Evolutionary conservation across 306 rosid genomes (phyloP).

Genomic region (Pueraria montana): DNA sequence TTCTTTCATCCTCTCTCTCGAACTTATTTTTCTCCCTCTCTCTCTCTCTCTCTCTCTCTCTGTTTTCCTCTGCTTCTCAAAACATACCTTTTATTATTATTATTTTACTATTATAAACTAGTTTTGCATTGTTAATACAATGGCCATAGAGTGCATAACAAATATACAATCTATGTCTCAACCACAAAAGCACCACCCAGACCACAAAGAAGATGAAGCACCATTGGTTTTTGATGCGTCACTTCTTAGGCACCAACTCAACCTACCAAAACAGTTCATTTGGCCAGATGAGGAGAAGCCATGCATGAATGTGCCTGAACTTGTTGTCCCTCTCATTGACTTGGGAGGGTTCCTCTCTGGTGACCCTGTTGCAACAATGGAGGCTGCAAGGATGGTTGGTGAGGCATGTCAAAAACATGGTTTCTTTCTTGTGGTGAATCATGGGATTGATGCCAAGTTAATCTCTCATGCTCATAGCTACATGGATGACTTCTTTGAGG

Average conservation of each 20-base stretch:
- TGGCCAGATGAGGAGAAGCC: slow-evolving; percentile 97
- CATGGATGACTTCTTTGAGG: slow-evolving; percentile 77
- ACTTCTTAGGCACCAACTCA: slow-evolving; percentile 54
- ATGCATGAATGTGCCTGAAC: slow-evolving; percentile 59
- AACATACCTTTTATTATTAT: background rate
- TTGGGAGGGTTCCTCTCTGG: slow-evolving; percentile 70
- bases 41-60: slow-evolving; percentile 22
- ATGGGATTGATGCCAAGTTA: slow-evolving; percentile 68
- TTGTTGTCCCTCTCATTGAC: slow-evolving; percentile 76
- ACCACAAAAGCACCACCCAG: slow-evolving; percentile 42
- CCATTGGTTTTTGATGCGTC: slow-evolving; percentile 81
- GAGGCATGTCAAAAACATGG: slow-evolving; percentile 90
- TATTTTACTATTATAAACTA: background rate
- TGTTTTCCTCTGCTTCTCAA: slow-evolving; percentile 20
- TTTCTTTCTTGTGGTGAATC: slow-evolving; percentile 86
- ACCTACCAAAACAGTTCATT: slow-evolving; percentile 80
- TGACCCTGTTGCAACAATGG: slow-evolving; percentile 55
- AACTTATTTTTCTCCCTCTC: slow-evolving; percentile 38
- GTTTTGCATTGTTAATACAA: slow-evolving; percentile 54
- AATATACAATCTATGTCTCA: slow-evolving; percentile 53
- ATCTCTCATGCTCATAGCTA: slow-evolving; percentile 70
- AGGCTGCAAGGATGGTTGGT: slow-evolving; percentile 67
- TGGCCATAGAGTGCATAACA: slow-evolving; percentile 72
- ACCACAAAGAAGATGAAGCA: slow-evolving; percentile 45
- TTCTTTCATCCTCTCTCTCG: slow-evolving; percentile 66